phyloP scores from a whole-genome alignment of 2,329 filamentous ascomycete genomes.

The Aspergillus sergii region DNA sequence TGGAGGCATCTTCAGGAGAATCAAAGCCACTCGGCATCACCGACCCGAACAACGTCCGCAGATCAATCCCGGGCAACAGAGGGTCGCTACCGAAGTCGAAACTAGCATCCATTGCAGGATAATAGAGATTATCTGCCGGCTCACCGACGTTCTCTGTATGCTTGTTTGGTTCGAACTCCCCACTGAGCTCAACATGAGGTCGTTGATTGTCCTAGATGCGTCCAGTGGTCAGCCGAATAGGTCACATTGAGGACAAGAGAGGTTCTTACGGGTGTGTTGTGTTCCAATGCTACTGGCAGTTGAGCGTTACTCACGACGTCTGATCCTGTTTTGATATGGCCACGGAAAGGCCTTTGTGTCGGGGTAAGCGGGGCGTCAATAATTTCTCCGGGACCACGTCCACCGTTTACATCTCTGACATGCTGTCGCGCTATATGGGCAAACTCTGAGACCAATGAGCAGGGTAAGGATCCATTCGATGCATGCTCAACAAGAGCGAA shows the following conservation, averaged over 20 bases:
- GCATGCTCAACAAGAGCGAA: conserved; percentile 46
- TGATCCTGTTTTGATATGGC: neutral
- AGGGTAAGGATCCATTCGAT: conserved; percentile 39
- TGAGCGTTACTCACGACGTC: no score
- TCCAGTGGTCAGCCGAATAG: neutral
- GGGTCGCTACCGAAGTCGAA: neutral
- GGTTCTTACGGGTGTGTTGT: neutral
- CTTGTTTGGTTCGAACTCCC: neutral
- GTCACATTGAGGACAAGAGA: neutral
- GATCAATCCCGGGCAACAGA: conserved; percentile 2
- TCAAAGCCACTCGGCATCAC: neutral
- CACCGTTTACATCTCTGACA: conserved; percentile 20
- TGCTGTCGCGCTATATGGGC: conserved; percentile 48
- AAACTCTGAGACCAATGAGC: conserved; percentile 44
- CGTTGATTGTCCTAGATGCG: neutral
- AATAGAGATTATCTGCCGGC: neutral
- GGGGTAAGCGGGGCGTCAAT: neutral
- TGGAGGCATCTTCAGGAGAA: neutral
- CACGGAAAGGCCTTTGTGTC: neutral
- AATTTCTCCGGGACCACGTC: neutral
- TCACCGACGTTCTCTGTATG: neutral
- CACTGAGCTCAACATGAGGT: neutral
- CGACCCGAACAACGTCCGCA: conserved; percentile 5
- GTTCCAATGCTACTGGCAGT: neutral
- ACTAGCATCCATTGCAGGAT: neutral